Evolutionary conservation across 495 filamentous ascomycete genomes (phyloP).

Genomic region (Xylaria telfairii): DNA sequence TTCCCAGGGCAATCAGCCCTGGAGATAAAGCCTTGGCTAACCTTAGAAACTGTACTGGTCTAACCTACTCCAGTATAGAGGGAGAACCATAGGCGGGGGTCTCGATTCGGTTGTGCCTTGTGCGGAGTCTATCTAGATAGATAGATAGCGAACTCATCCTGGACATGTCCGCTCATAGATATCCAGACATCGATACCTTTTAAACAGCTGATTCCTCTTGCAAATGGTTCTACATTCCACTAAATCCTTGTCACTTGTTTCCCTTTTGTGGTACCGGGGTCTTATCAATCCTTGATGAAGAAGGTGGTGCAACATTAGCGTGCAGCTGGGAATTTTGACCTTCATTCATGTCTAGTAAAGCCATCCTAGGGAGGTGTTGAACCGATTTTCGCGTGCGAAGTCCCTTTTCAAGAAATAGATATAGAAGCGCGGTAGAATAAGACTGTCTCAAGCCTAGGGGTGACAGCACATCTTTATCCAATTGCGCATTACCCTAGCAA

Average conservation of each 20-base stretch:
- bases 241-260: neutral
- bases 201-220: neutral
- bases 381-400: neutral
- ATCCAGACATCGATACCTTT: neutral
- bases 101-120: constrained; percentile 18
- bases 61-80: neutral
- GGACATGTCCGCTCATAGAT: neutral
- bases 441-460: neutral
- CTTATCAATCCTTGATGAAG: neutral
- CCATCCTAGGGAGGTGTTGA: neutral
- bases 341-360: neutral
- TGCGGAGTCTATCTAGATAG: constrained; percentile 29
- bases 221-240: neutral
- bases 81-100: constrained; percentile 21
- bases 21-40: neutral
- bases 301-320: neutral
- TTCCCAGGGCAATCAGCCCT: neutral
- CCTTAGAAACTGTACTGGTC: too few relatives aligned
- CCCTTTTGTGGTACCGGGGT: neutral
- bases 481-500: neutral
- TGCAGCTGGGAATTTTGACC: neutral
- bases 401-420: neutral
- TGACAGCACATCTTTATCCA: neutral
- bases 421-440: too few relatives aligned
- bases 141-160: constrained; percentile 25